phyloP scores from a whole-genome alignment of 2,329 filamentous ascomycete species.

The Bipolaris zeicola region DNA sequence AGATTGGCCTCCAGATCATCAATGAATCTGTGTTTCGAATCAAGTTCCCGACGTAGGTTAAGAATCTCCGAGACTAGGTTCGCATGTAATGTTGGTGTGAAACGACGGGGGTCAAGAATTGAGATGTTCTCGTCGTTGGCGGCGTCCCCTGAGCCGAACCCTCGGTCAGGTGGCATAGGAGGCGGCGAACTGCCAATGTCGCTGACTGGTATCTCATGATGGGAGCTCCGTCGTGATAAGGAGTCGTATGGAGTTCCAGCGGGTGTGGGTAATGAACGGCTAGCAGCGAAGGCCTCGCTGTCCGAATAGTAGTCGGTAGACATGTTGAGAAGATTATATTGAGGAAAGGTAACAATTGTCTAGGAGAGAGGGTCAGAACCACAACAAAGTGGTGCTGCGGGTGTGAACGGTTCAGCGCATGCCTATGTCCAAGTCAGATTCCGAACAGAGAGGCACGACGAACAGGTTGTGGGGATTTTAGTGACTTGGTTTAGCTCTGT shows the following conservation, averaged over 20 bases:
- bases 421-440: conserved; percentile 25
- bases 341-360: not conserved
- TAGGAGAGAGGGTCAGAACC: conserved; percentile 23
- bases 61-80: conserved; percentile 95
- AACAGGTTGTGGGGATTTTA: not conserved
- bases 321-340: conserved; percentile 27
- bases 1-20: conserved; percentile 80
- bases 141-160: conserved; percentile 54
- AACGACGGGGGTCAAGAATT: conserved; percentile 84
- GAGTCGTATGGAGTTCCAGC: conserved; percentile 71
- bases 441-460: not conserved
- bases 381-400: conserved; percentile 38
- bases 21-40: conserved; percentile 85
- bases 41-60: conserved; percentile 82
- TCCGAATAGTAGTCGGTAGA: conserved; percentile 56
- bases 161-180: conserved; percentile 59
- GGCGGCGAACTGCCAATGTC: conserved; percentile 69
- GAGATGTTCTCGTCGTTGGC: conserved; percentile 70
- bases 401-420: conserved; percentile 33
- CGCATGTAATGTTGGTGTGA: conserved; percentile 93
- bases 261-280: conserved; percentile 69
- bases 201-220: conserved; percentile 63
- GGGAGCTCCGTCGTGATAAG: conserved; percentile 67
- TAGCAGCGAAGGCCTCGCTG: conserved; percentile 47
- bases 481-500: no score